Conservation (phyloP, 225 moss, liverwort and hornwort genomes). For the Bryum argenteum region DNA sequence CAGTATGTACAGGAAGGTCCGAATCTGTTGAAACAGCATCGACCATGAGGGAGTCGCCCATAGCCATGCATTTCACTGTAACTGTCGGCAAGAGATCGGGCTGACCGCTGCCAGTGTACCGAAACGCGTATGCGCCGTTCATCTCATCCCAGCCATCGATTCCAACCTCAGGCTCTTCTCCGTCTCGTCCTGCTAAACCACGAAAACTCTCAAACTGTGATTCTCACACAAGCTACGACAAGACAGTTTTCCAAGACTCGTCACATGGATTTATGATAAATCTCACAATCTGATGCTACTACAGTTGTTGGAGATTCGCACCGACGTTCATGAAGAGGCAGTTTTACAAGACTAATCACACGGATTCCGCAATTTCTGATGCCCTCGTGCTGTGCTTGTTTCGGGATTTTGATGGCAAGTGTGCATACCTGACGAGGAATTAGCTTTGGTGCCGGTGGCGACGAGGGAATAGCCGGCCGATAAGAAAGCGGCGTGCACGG, state of each 20-base stretch:
- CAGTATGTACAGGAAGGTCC: slow-evolving; percentile 65
- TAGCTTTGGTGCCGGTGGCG: slow-evolving; percentile 55
- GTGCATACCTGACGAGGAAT: slow-evolving; percentile 39
- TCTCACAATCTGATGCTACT: neutral
- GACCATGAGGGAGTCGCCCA: slow-evolving; percentile 93
- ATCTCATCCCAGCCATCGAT: slow-evolving; percentile 96
- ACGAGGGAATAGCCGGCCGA: slow-evolving; percentile 70
- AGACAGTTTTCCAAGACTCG: neutral
- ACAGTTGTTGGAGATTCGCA: neutral
- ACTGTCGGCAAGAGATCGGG: slow-evolving; percentile 62
- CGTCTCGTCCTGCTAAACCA: slow-evolving; percentile 47
- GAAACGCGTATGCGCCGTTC: slow-evolving; percentile 86
- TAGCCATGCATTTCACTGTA: slow-evolving; percentile 80
- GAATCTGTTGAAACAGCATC: slow-evolving; percentile 73
- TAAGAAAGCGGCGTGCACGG: slow-evolving; percentile 74
- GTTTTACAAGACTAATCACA: neutral
- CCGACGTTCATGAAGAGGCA: neutral
- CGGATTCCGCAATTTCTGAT: neutral
- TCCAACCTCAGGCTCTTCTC: slow-evolving; percentile 72
- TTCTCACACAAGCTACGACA: neutral
- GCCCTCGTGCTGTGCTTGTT: neutral
- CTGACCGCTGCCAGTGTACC: slow-evolving; percentile 72
- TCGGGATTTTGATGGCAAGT: neutral
- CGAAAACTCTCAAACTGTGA: slow-evolving; percentile 9
- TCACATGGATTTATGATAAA: neutral